Evolutionary conservation across 163 green algal genomes (phyloP), one percentile per base, ranked within the genome.

Genomic region (Volvox carteri): DNA sequence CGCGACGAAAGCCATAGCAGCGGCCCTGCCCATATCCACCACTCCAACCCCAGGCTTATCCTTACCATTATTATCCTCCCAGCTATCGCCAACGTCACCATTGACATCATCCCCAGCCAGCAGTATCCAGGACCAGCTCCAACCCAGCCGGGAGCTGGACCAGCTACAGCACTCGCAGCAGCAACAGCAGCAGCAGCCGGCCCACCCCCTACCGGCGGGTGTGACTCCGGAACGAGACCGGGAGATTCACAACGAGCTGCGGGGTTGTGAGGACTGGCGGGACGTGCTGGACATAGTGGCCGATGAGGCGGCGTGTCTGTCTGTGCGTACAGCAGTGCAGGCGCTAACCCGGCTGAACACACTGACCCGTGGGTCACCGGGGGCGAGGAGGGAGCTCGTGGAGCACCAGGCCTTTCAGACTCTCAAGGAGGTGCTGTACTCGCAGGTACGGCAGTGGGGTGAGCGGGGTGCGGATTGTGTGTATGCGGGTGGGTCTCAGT

Each of bases 231-330:
- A 58, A 46, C 62, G 77, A 18, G 86, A 90, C 50, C 33, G 21
- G n/a, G 76, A 87, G 37, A 52, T 77, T 5, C 58, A 90, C 65
- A 80, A 86, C 1, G 86, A 90, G 65, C 41, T 90, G 21, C 56
- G 58, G 28, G 37, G 33, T 6, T 90, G 86, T 67, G 77, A 86
- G 37, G 72, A 78, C 60, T 90, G 86, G 86, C 76, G 72, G 37
- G 86, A 90, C 28, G 86, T 90, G 76, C 50, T 90, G 44, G 86
- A 90, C 5, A 37, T 90, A 16, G 39, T 90, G 19, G 77, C 76
- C 35, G 86, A 90, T 72, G 86, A 90, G 86, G 42, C 44, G 42
- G 56, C 19, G 18, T 46, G 44, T 30, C 76, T 90, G 23, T 74
- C 39, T 56, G 72, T 78, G 41, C 50, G 76, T 1, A 83, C 77